Evolutionary conservation across 257 asterid genomes (phyloP).

Genomic region (Solanum clarkiae): DNA sequence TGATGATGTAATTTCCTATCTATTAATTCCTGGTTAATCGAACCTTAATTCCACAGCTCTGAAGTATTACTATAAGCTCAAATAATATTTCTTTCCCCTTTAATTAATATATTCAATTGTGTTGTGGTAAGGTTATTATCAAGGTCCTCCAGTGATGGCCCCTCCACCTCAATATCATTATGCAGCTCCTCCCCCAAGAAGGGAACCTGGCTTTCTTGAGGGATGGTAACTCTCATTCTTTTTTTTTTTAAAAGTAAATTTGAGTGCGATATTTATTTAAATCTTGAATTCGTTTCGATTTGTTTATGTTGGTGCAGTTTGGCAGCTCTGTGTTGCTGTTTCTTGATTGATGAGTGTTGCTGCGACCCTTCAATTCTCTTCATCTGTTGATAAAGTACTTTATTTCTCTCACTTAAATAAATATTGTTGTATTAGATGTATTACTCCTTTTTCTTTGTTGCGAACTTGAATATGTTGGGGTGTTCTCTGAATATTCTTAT

Average conservation of each 20-base stretch:
- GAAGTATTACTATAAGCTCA: neutral
- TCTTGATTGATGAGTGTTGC: conserved; percentile 73
- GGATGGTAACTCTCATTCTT: conserved; percentile 38
- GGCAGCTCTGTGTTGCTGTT: conserved; percentile 74
- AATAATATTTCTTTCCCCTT: neutral
- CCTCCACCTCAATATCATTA: conserved; percentile 81
- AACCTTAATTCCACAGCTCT: neutral
- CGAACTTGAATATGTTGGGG: neutral
- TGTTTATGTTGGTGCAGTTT: conserved; percentile 23
- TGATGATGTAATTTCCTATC: neutral
- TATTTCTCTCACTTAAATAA: no score
- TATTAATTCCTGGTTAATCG: neutral
- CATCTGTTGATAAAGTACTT: conserved; percentile 18
- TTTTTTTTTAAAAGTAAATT: neutral
- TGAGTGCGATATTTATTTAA: neutral
- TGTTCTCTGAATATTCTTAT: neutral
- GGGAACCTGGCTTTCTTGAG: conserved; percentile 54
- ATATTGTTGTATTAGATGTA: neutral
- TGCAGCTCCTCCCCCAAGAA: conserved; percentile 63
- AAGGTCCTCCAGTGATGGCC: conserved; percentile 89
- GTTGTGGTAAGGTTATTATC: conserved; percentile 44
- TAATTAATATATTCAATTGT: neutral
- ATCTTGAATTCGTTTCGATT: neutral
- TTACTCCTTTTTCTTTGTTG: neutral
- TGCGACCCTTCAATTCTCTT: conserved; percentile 64